phyloP scores from a whole-genome alignment of 495 filamentous ascomycete genomes.

The Usnea hakonensis region DNA sequence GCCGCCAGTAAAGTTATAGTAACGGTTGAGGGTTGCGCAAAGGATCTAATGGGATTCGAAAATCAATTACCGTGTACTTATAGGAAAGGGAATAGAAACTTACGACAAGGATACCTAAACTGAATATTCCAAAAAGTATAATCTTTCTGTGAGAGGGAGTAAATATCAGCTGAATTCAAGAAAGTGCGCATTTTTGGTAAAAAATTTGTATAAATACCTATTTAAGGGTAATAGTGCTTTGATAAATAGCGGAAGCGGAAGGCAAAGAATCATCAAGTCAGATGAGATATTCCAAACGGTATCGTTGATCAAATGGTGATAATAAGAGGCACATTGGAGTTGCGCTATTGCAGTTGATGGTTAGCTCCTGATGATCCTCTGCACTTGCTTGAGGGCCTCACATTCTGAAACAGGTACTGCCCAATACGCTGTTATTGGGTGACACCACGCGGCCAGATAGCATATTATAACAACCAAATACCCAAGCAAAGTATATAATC shows the following conservation, averaged over 20 bases:
- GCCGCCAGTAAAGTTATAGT: conserved; percentile 52
- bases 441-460: conserved; percentile 55
- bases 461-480: conserved; percentile 54
- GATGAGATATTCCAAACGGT: conserved; percentile 62
- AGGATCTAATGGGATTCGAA: too few relatives aligned
- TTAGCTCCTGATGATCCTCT: neutral
- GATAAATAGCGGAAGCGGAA: conserved; percentile 54
- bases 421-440: conserved; percentile 55
- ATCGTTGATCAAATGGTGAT: conserved; percentile 54
- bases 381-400: conserved; percentile 1
- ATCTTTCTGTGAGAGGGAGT: conserved; percentile 37
- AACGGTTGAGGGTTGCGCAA: too few relatives aligned
- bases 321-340: conserved; percentile 26
- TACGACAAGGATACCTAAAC: conserved; percentile 50
- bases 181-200: neutral
- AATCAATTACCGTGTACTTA: neutral
- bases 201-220: conserved; percentile 2
- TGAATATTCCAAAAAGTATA: conserved; percentile 41
- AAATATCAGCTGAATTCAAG: conserved; percentile 12
- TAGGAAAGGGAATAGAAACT: conserved; percentile 54
- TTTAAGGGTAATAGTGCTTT: conserved; percentile 40
- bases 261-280: conserved; percentile 51
- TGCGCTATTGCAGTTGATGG: conserved; percentile 5
- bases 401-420: conserved; percentile 37
- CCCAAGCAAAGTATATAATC: conserved; percentile 44